A percentile compares a stretch with the other conserved stretches of the same genome.
These are phyloP conservation scores for Inga leiocalycina DNA, from an alignment of 306 rosid genomes.

Conservation along the genomic window DNA sequence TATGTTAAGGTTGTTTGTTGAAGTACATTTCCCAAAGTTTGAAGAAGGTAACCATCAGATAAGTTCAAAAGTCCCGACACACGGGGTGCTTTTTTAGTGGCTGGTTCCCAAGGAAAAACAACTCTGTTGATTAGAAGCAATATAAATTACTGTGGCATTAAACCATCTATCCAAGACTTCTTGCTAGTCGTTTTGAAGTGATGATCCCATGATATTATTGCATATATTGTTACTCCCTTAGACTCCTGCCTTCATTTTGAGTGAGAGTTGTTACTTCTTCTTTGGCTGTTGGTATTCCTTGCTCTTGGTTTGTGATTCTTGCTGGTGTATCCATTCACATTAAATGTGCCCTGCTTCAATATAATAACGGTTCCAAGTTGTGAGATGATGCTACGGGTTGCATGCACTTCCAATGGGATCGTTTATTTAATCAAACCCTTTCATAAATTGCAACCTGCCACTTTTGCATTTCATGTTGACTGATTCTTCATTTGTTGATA, in stretches of 20 bases:
- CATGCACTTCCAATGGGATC: constrained; percentile 20
- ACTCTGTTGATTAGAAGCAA: constrained; percentile 32
- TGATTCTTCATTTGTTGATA: constrained; percentile 31
- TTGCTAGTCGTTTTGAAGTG: constrained; percentile 33
- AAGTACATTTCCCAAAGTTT: constrained; percentile 25
- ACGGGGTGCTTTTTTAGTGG: constrained; percentile 22
- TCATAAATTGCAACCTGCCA: constrained; percentile 24
- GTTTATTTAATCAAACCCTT: constrained; percentile 13
- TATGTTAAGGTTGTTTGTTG: constrained; percentile 11
- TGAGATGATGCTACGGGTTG: constrained; percentile 39
- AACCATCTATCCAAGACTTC: constrained; percentile 27
- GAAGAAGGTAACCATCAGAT: constrained; percentile 15
- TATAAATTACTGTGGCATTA: constrained; percentile 33
- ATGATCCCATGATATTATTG: constrained; percentile 34
- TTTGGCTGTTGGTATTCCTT: constrained; percentile 35
- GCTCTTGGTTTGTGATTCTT: constrained; percentile 36
- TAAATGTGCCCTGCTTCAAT: constrained; percentile 23
- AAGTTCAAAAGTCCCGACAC: constrained; percentile 13
- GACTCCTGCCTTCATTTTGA: constrained; percentile 29
- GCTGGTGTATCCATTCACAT: constrained; percentile 33
- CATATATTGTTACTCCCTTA: constrained; percentile 10
- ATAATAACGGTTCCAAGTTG: constrained; percentile 30
- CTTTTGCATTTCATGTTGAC: constrained; percentile 32
- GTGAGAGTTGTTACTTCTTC: constrained; percentile 31
- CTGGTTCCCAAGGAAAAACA: constrained; percentile 34